phyloP scores from a whole-genome alignment of 2,329 filamentous ascomycete species.

The Aspergillus sp. region DNA sequence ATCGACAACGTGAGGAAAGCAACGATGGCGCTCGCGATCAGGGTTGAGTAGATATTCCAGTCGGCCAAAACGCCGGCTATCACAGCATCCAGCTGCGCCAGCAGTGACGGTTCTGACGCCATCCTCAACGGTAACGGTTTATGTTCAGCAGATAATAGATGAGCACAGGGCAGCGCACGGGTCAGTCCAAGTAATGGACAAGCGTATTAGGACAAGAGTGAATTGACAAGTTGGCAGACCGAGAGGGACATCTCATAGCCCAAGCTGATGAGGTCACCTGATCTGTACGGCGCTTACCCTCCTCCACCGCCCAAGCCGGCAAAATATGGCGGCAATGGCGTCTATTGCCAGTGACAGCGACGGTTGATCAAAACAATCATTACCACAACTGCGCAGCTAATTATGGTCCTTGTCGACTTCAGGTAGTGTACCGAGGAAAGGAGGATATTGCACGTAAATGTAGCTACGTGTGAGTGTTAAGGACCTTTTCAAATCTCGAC shows the following conservation, averaged over 20 bases:
- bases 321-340: constrained; percentile 16
- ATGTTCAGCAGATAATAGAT: background rate
- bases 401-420: constrained; percentile 4
- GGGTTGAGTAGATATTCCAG: constrained; percentile 75
- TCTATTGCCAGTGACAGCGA: constrained; percentile 9
- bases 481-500: background rate
- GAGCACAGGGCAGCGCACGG: background rate
- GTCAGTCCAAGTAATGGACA: background rate
- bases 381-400: background rate
- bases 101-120: constrained; percentile 42
- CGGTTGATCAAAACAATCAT: constrained; percentile 14
- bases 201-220: too few species aligned
- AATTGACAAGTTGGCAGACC: background rate
- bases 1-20: constrained; percentile 63
- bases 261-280: background rate
- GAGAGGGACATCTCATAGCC: background rate
- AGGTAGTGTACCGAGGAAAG: background rate
- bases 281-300: background rate
- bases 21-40: constrained; percentile 59
- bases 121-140: constrained; percentile 17
- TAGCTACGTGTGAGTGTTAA: background rate
- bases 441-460: constrained; percentile 4
- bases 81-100: constrained; percentile 63
- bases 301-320: background rate
- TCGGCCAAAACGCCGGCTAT: constrained; percentile 62